Evolutionary conservation across 805 yeast genomes (phyloP).

Genomic region (Kurtzmaniella fragi): DNA sequence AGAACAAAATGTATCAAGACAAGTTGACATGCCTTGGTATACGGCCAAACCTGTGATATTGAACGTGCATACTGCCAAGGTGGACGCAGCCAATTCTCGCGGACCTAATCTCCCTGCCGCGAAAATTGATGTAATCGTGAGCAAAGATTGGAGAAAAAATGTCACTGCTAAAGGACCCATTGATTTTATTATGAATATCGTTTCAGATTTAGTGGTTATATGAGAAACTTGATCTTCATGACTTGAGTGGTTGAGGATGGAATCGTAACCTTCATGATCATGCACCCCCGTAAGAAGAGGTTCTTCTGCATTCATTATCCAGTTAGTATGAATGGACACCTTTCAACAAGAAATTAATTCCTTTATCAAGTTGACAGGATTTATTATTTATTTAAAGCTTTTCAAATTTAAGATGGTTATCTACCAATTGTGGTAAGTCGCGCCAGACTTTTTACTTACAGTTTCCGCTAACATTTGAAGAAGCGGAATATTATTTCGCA

Average conservation of each 20-base stretch:
- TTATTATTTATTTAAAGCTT: too few species aligned
- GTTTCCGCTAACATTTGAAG: too few species aligned
- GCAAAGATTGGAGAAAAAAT: slow-evolving; percentile 62
- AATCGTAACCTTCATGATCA: slow-evolving; percentile 15
- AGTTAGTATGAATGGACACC: too few species aligned
- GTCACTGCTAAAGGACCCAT: slow-evolving; percentile 64
- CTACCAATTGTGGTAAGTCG: too few species aligned
- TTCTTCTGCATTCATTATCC: slow-evolving; percentile 20
- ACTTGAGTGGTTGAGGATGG: slow-evolving; percentile 5
- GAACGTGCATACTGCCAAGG: slow-evolving; percentile 75
- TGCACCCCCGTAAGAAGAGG: slow-evolving; percentile 17
- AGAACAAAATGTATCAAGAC: slow-evolving; percentile 75
- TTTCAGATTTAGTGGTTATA: slow-evolving; percentile 8
- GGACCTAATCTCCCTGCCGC: slow-evolving; percentile 78
- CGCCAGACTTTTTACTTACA: too few species aligned
- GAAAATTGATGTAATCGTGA: slow-evolving; percentile 69
- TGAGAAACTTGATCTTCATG: not conserved
- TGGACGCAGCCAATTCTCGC: slow-evolving; percentile 73
- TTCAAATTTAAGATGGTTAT: too few species aligned
- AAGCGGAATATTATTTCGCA: not conserved
- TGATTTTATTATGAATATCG: slow-evolving; percentile 23
- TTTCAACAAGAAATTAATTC: too few species aligned
- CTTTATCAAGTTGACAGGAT: too few species aligned
- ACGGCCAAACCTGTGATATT: slow-evolving; percentile 69
- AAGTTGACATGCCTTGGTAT: slow-evolving; percentile 77